phyloP scores from a whole-genome alignment of 495 filamentous ascomycete species.

The Hamigera avellanea region DNA sequence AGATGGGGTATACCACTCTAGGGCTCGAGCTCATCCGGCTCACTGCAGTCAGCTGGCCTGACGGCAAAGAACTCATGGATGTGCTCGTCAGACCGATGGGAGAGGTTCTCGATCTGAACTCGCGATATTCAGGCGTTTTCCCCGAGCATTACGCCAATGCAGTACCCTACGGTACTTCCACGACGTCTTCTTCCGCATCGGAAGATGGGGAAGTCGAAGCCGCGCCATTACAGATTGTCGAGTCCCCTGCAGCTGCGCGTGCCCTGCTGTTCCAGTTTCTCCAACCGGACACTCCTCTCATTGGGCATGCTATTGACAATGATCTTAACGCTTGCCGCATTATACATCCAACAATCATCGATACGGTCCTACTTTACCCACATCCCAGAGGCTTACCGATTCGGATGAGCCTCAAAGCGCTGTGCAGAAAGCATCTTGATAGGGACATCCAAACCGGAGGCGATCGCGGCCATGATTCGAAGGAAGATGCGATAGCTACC shows the following conservation, averaged over 20 bases:
- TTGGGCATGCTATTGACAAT: conserved; percentile 93
- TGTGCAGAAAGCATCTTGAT: conserved; percentile 53
- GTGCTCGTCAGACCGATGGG: conserved; percentile 77
- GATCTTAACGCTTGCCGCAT: conserved; percentile 77
- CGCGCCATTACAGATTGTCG: conserved; percentile 50
- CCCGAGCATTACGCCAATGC: conserved; percentile 63
- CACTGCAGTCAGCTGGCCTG: conserved; percentile 79
- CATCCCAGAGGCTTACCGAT: conserved; percentile 62
- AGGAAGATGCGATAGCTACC: conserved; percentile 78
- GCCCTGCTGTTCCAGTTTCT: conserved; percentile 59
- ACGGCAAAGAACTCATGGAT: conserved; percentile 63
- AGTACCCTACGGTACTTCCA: conserved; percentile 37
- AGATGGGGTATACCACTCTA: conserved; percentile 88
- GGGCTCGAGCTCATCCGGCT: conserved; percentile 84
- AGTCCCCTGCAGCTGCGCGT: conserved; percentile 60
- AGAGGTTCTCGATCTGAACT: conserved; percentile 80
- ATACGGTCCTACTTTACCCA: conserved; percentile 78
- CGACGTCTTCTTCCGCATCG: conserved; percentile 2
- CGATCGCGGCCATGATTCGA: conserved; percentile 67
- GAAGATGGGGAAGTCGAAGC: conserved; percentile 7
- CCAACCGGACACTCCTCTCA: conserved; percentile 62
- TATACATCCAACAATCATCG: conserved; percentile 73
- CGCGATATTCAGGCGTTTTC: conserved; percentile 74
- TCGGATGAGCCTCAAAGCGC: conserved; percentile 59
- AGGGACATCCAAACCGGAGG: conserved; percentile 69